phyloP scores from a whole-genome alignment of 129 eudicot species.

The Calendula officinalis region DNA sequence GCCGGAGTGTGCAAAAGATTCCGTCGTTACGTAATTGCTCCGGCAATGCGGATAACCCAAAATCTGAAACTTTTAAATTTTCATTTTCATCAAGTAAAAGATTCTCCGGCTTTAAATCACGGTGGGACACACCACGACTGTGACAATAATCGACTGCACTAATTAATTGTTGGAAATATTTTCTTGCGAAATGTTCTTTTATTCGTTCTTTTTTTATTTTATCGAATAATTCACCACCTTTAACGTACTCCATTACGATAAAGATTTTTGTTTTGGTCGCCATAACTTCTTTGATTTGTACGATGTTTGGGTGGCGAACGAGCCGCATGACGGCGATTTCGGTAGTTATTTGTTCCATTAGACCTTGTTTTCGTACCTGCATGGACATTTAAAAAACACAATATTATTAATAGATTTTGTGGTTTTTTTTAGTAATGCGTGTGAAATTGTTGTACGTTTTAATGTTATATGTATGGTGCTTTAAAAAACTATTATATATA shows the following conservation, averaged over 20 bases:
- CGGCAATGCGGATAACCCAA: constrained; percentile 51
- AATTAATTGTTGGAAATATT: constrained; percentile 42
- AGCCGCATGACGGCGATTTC: constrained; percentile 76
- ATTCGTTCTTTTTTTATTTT: constrained; percentile 53
- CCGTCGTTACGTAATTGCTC: constrained; percentile 26
- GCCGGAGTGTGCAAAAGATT: too few relatives aligned
- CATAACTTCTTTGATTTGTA: constrained; percentile 62
- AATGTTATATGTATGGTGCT: too few relatives aligned
- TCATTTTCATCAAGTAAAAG: constrained; percentile 50
- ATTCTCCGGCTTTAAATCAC: constrained; percentile 61
- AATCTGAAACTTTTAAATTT: constrained; percentile 55
- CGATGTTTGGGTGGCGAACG: constrained; percentile 72
- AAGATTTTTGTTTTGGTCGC: constrained; percentile 65
- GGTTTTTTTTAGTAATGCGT: too few relatives aligned
- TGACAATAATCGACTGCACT: constrained; percentile 52
- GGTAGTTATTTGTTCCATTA: constrained; percentile 66
- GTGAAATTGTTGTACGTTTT: too few relatives aligned
- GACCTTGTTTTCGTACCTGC: constrained; percentile 48
- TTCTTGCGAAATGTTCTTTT: constrained; percentile 48
- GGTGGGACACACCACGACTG: constrained; percentile 51
- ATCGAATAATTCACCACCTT: constrained; percentile 80
- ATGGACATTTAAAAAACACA: background rate
- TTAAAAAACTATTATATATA: too few relatives aligned
- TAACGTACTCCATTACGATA: constrained; percentile 71
- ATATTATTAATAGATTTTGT: too few relatives aligned